Base-by-base conservation (phyloP, 352 stramenopile species). In the Phytophthora litchii region DNA sequence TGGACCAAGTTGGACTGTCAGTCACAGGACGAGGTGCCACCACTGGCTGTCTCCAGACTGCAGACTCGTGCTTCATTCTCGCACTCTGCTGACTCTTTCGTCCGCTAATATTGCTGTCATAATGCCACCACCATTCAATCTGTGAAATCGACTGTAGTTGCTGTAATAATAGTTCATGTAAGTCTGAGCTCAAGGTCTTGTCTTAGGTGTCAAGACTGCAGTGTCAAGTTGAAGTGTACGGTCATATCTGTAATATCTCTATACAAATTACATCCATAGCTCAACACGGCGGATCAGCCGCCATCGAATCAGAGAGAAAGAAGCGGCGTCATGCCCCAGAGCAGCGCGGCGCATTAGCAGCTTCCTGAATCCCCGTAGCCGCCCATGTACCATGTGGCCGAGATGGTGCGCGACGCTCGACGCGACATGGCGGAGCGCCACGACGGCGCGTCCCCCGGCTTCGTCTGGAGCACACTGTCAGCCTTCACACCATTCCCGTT, bases 401-500 rank as follows among this genome's bases (percentile, higher is more conserved):
- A 94, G 71, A 90, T 94, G 64, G 78, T 94, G 52, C 84, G 84
- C 55, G 84, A 94, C 59, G 84, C 84, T 29, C 64, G 83, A 32
- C 80, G 81, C 42, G 82, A 91, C 71, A 90, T 94, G 82, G 72
- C 88, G 46, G 78, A 90, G 64, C 81, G 83, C 14, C 77, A 71
- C 46, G 82, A 88, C 31, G 80, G 70, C 62, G 53, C 61, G 43
- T 67, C 61, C n/a, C 54, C 47, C 6, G 47, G 57, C 11, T 72
- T 70, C 27, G 55, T 71, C 4, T 80, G 71, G 54, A 85, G 65
- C 64, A 76, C 67, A 3, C 40, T 72, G 34, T 73, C 78, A 17
- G 66, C 71, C 52, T 94, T 90, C 70, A 94, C 85, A 53, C 82
- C 85, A 31, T 78, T 94, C 42, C 85, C 85, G 43, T 94, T 94